phyloP scores from a whole-genome alignment of 257 asterid genomes.

The Orobanche coerulescens region DNA sequence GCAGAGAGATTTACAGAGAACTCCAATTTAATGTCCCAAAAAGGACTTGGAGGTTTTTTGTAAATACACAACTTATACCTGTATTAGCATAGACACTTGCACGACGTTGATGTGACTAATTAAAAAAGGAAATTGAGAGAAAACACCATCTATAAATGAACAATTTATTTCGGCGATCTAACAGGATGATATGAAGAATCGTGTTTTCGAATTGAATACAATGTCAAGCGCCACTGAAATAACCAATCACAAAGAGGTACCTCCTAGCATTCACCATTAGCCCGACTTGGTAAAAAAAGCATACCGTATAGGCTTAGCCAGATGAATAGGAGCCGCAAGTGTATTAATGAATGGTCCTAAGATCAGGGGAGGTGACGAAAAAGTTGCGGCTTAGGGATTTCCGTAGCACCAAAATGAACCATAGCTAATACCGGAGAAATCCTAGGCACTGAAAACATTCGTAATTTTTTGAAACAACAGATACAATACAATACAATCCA shows the following conservation, averaged over 20 bases:
- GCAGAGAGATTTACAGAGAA: too few relatives aligned
- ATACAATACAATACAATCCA: background rate
- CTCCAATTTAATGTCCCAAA: background rate
- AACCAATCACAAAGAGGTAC: slow-evolving; percentile 8
- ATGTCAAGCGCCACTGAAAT: background rate
- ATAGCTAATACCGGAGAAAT: background rate
- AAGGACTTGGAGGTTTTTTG: background rate
- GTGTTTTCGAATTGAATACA: background rate
- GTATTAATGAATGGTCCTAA: background rate
- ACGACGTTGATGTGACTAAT: background rate
- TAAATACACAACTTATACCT: background rate
- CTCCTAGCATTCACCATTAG: slow-evolving; percentile 7
- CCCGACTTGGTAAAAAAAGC: background rate
- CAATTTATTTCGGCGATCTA: background rate
- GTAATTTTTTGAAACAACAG: background rate
- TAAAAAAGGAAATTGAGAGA: background rate
- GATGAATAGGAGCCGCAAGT: background rate
- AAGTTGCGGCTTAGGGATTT: background rate
- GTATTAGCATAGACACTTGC: slow-evolving; percentile 3
- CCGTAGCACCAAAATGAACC: background rate
- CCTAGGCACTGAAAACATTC: background rate
- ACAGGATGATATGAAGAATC: background rate
- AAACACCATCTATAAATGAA: background rate
- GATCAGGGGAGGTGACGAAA: background rate
- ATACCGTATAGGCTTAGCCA: background rate